Evolutionary conservation across 1,139 yeast species (phyloP).

Genomic region (Pneumocystis jirovecii): DNA sequence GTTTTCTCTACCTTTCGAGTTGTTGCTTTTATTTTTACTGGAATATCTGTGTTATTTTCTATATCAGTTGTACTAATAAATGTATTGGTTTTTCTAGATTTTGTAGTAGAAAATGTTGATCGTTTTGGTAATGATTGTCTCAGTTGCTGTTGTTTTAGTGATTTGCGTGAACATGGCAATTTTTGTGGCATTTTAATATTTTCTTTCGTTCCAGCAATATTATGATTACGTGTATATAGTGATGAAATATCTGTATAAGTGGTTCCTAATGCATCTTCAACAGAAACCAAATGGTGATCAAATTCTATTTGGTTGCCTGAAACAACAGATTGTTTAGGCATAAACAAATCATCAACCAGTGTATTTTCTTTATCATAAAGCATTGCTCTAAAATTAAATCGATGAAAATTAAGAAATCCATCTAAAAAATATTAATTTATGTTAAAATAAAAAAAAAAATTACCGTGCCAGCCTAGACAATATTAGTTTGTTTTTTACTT

Average conservation of each 20-base stretch:
- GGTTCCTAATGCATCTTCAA: constrained; percentile 12
- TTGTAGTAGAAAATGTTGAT: not conserved
- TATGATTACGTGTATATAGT: not conserved
- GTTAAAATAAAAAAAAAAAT: not conserved
- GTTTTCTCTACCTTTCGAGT: not conserved
- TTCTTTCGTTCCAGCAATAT: not conserved
- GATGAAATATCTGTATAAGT: not conserved
- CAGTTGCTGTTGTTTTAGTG: not conserved
- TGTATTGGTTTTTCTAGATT: not conserved
- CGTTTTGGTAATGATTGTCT: not conserved
- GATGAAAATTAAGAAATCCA: constrained; percentile 35
- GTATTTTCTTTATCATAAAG: constrained; percentile 29
- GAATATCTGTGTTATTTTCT: not conserved
- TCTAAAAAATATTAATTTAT: constrained; percentile 21
- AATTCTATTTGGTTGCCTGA: constrained; percentile 18
- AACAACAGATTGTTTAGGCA: constrained; percentile 6
- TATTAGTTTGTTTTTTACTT: not conserved
- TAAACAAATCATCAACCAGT: constrained; percentile 28
- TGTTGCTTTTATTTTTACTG: not conserved
- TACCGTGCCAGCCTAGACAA: not conserved
- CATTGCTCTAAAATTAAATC: constrained; percentile 35
- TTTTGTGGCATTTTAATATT: not conserved
- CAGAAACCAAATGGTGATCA: constrained; percentile 17
- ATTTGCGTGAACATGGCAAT: not conserved
- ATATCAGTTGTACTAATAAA: not conserved